These are phyloP conservation scores for Eucalyptus regnans DNA, from an alignment of 345 rosid species.

Conservation along the genomic window DNA sequence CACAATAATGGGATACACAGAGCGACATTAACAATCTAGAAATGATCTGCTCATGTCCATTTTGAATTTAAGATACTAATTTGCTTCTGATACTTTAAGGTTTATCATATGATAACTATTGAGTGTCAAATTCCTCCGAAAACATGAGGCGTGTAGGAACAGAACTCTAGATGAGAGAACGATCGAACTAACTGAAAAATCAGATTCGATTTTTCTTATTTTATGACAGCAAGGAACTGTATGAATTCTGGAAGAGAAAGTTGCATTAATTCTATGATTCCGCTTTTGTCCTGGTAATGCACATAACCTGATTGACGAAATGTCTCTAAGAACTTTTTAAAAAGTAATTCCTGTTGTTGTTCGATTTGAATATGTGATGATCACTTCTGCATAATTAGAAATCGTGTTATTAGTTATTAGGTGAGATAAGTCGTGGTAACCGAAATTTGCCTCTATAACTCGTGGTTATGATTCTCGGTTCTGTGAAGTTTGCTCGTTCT, in stretches of 20 bases:
- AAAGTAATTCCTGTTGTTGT: neutral
- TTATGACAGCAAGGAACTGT: neutral
- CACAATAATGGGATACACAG: neutral
- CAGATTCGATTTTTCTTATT: neutral
- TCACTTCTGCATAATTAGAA: neutral
- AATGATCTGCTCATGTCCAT: neutral
- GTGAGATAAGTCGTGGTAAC: neutral
- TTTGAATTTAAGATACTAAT: neutral
- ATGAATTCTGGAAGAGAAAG: neutral
- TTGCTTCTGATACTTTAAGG: neutral
- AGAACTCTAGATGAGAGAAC: neutral
- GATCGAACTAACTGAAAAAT: neutral
- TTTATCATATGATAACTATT: neutral
- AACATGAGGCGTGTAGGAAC: neutral
- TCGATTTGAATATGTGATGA: neutral
- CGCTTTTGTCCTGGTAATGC: neutral
- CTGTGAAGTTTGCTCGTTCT: fast-evolving
- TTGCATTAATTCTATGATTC: neutral
- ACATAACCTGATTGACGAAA: neutral
- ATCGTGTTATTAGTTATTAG: neutral
- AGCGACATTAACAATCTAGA: neutral
- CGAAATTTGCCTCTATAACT: neutral
- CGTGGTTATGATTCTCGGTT: neutral
- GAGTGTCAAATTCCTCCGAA: neutral
- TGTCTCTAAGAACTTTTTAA: neutral